Conservation (phyloP, 805 yeast species). For the Millerozyma miso region DNA sequence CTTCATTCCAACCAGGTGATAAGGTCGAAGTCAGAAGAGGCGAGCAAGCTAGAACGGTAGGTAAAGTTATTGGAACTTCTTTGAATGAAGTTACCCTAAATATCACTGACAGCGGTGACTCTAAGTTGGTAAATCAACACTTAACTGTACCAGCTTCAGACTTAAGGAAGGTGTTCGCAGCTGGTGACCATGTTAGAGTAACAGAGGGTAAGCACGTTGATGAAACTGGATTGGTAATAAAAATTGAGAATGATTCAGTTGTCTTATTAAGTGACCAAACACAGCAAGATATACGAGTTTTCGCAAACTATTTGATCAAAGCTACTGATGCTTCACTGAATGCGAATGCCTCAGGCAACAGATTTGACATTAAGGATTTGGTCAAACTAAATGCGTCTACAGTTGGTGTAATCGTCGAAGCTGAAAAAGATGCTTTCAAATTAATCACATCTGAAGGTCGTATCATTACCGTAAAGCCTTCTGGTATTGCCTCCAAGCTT, state of each 20-base stretch:
- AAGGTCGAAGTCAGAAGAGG: slow-evolving; percentile 88
- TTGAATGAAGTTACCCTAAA: slow-evolving; percentile 49
- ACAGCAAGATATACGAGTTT: slow-evolving; percentile 82
- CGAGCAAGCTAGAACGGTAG: slow-evolving; percentile 87
- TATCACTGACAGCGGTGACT: slow-evolving; percentile 54
- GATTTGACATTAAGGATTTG: slow-evolving; percentile 82
- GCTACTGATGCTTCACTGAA: slow-evolving; percentile 76
- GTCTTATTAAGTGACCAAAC: slow-evolving; percentile 88
- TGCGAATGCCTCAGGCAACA: slow-evolving; percentile 61
- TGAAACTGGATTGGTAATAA: slow-evolving; percentile 91
- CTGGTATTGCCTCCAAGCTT: slow-evolving; percentile 77
- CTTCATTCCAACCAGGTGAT: slow-evolving; percentile 85
- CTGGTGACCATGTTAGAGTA: slow-evolving; percentile 95
- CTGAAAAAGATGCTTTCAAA: slow-evolving; percentile 82
- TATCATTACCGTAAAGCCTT: slow-evolving; percentile 64
- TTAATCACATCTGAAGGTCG: slow-evolving; percentile 82
- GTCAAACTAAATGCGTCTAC: slow-evolving; percentile 81
- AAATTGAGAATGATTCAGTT: slow-evolving; percentile 77
- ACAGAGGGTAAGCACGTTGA: slow-evolving; percentile 87
- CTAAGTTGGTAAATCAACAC: slow-evolving; percentile 48
- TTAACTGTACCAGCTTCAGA: slow-evolving; percentile 80
- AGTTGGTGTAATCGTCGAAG: slow-evolving; percentile 86
- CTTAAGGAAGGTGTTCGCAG: slow-evolving; percentile 76
- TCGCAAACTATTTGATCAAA: slow-evolving; percentile 84
- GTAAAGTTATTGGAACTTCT: slow-evolving; percentile 67